phyloP scores from a whole-genome alignment of 352 stramenopile species.

The Globisporangium lucens region DNA sequence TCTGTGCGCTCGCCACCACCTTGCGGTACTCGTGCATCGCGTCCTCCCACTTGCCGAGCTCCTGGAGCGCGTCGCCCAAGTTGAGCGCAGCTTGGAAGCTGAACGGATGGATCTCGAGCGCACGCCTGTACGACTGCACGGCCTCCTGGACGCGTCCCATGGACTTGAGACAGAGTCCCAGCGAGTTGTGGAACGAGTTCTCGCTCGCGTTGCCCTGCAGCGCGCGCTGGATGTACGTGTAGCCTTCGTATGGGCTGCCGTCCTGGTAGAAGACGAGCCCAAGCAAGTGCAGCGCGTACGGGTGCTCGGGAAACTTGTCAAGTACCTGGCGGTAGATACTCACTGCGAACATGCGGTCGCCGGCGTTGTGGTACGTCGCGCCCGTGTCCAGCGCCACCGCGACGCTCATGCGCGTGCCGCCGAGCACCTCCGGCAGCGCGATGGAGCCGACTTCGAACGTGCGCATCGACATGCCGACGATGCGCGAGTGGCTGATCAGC shows the following conservation, averaged over 20 bases:
- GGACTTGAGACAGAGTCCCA: slow-evolving; percentile 47
- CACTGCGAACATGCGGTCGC: slow-evolving; percentile 25
- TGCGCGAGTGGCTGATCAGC: slow-evolving; percentile 42
- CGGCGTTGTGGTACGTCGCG: slow-evolving; percentile 32
- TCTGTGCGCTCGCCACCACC: slow-evolving; percentile 25
- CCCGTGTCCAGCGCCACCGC: slow-evolving; percentile 39
- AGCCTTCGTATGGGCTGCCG: slow-evolving; percentile 24
- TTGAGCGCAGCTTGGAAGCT: slow-evolving; percentile 43
- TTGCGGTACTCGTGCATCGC: slow-evolving; percentile 52
- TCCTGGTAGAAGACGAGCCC: slow-evolving; percentile 49
- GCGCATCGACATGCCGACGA: slow-evolving; percentile 61
- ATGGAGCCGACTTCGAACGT: slow-evolving; percentile 61
- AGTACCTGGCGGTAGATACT: slow-evolving; percentile 57
- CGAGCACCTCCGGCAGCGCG: slow-evolving; percentile 16
- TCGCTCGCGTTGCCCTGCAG: slow-evolving; percentile 43
- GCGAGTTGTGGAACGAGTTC: slow-evolving; percentile 48
- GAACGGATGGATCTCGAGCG: slow-evolving; percentile 48
- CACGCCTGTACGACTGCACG: slow-evolving; percentile 40
- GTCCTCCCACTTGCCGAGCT: slow-evolving; percentile 49
- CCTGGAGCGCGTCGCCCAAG: slow-evolving; percentile 47
- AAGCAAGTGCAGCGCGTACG: slow-evolving; percentile 45
- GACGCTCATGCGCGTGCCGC: slow-evolving; percentile 34
- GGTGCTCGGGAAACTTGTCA: slow-evolving; percentile 43
- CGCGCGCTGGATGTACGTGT: slow-evolving; percentile 38
- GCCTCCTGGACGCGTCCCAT: slow-evolving; percentile 40